A percentile compares a stretch with the other conserved stretches of the same genome.
phyloP scores from a whole-genome alignment of 805 yeast genomes.

The Cyberlindnera suaveolens region DNA sequence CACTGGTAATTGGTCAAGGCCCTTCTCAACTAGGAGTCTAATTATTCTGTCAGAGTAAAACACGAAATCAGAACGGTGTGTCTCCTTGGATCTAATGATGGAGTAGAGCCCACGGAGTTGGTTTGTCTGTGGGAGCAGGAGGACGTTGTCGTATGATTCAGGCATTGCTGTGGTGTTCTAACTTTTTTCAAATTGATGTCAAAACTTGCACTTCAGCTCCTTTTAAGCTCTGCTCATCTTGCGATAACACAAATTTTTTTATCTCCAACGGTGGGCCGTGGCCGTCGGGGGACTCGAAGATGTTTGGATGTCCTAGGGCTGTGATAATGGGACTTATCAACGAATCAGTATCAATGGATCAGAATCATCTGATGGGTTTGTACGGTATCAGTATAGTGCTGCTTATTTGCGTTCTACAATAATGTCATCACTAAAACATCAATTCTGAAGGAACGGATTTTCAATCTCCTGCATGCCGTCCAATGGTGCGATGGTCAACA shows the following conservation, averaged over 20 bases:
- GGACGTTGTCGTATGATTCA: conserved; percentile 42
- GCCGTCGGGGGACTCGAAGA: no score
- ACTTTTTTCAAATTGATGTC: neutral
- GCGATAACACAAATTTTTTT: neutral
- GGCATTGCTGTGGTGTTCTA: neutral
- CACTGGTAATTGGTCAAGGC: conserved; percentile 92
- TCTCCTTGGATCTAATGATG: conserved; percentile 76
- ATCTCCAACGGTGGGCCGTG: neutral
- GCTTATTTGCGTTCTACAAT: neutral
- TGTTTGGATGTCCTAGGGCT: no score
- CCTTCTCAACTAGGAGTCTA: conserved; percentile 89
- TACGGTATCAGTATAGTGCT: no score
- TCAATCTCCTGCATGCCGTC: conserved; percentile 66
- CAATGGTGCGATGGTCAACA: conserved; percentile 65
- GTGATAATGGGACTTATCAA: no score
- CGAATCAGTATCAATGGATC: no score
- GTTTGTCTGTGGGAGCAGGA: conserved; percentile 77
- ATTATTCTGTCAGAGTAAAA: conserved; percentile 95
- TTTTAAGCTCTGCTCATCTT: no score
- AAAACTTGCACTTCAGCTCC: no score
- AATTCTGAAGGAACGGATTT: conserved; percentile 52
- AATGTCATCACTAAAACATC: neutral
- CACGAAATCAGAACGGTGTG: conserved; percentile 87
- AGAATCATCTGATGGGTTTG: no score
- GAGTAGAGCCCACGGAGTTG: conserved; percentile 85